phyloP scores from a whole-genome alignment of 139 green algal species.

The Nannochloris sp. region DNA sequence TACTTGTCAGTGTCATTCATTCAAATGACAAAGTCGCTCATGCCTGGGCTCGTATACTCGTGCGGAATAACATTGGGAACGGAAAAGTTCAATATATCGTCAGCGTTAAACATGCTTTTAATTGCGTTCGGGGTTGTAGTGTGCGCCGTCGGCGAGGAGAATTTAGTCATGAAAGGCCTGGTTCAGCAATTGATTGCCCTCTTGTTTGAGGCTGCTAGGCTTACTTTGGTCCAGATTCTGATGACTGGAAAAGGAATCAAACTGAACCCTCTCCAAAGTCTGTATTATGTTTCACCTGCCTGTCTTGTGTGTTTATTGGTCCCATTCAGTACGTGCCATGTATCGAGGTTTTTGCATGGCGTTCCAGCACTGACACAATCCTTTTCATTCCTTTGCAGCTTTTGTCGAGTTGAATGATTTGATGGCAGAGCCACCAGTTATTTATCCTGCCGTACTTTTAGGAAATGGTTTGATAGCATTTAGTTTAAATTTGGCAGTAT shows the following conservation, averaged over 20 bases:
- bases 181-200: conserved; percentile 76
- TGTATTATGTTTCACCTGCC: conserved; percentile 52
- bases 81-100: conserved; percentile 51
- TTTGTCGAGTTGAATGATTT: conserved; percentile 13
- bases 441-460: conserved; percentile 50
- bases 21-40: conserved; percentile 92
- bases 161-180: conserved; percentile 81
- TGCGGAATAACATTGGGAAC: conserved; percentile 49
- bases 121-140: conserved; percentile 83
- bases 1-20: conserved; percentile 97
- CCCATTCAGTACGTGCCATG: conserved; percentile 21
- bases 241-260: conserved; percentile 47
- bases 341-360: not conserved
- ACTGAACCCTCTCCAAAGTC: conserved; percentile 52
- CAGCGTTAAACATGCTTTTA: conserved; percentile 76
- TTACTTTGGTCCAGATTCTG: conserved; percentile 85
- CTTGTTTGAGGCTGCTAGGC: conserved; percentile 47
- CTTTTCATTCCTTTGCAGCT: conserved; percentile 2
- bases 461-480: conserved; percentile 85
- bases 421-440: conserved; percentile 13
- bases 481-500: conserved; percentile 63
- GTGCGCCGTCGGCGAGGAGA: conserved; percentile 70
- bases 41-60: conserved; percentile 35
- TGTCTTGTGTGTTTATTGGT: conserved; percentile 34
- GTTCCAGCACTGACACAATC: not conserved